Evolutionary conservation across 306 rosid genomes (phyloP).

Genomic region (Cucurbita maxima): DNA sequence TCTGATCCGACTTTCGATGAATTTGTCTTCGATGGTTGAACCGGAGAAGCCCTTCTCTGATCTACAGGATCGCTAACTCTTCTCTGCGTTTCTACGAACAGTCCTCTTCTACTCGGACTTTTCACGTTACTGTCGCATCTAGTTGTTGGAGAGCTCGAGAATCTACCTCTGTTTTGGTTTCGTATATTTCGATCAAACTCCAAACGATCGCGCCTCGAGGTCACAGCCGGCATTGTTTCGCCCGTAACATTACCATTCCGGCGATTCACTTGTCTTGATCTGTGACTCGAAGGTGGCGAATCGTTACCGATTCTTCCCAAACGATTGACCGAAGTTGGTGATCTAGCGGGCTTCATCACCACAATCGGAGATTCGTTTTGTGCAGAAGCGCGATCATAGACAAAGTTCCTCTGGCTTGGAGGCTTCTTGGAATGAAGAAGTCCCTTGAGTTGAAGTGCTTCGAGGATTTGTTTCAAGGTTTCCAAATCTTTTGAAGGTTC

Average conservation of each 20-base stretch:
- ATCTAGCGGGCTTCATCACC: conserved; percentile 41
- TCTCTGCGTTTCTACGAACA: conserved; percentile 31
- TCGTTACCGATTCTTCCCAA: conserved; percentile 26
- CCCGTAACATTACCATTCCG: conserved; percentile 12
- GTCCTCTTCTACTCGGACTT: conserved; percentile 42
- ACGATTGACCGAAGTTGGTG: conserved; percentile 18
- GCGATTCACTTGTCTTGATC: conserved; percentile 32
- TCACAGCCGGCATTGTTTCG: conserved; percentile 9
- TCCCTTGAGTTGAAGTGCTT: conserved; percentile 83
- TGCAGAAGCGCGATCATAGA: conserved; percentile 15
- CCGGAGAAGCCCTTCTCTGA: conserved; percentile 54
- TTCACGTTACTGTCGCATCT: conserved; percentile 21
- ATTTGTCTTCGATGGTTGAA: conserved; percentile 42
- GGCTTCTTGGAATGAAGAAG: conserved; percentile 57
- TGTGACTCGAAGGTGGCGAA: conserved; percentile 35
- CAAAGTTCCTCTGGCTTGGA: conserved; percentile 22
- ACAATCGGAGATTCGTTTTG: conserved; percentile 52
- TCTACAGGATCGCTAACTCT: conserved; percentile 23
- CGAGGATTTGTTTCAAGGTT: conserved; percentile 60
- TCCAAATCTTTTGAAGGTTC: conserved; percentile 61
- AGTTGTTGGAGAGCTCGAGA: conserved; percentile 19
- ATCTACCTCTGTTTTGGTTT: conserved; percentile 23
- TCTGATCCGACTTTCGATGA: conserved; percentile 24
- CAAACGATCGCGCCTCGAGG: conserved; percentile 26
- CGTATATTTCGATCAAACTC: conserved; percentile 25